Evolutionary conservation across 2,329 filamentous ascomycete genomes (phyloP), one percentile per base, ranked within the genome.

Genomic region (Chaetomiaceae sp.): DNA sequence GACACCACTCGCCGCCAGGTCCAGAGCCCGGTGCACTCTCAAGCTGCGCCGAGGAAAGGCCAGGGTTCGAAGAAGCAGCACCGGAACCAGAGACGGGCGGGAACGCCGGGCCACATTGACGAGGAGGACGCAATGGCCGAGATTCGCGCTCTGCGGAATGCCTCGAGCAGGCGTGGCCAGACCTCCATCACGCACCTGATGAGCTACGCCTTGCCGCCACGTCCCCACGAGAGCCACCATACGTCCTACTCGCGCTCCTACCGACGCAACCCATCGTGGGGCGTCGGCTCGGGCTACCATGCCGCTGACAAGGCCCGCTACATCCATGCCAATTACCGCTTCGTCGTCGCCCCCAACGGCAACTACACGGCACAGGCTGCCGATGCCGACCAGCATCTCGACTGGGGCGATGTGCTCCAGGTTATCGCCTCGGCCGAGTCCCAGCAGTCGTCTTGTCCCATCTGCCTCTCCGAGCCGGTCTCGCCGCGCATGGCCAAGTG

Each of bases 151-250:
- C 69, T 83, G 54, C 74, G 78, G 54, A 83, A 82, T 60, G 70
- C 79, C 12, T 77, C 75, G n/a, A 80, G 79, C 65, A 86, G 94
- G 55, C 89, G 94, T 64, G 94, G 94, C 50, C 92, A 96, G 71
- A 96, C 91, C 50, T 95, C 89, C 65, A 99, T 99, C 68, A 97
- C 94, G 37, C 94, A 99, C 71, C 75, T 99, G 53, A 88, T 99
- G 79, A 92, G 92, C 74, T 95, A 96, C 71, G 84, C 88, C 40
- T 76, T 90, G 19, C 88, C 91, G 20, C 84, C 88, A 38, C 83
- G 89, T 44, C 86, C 87, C 20, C 82, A 85, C 63, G 80, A 82
- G 62, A 75, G 76, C 47, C 68, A 75, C 53, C 73, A 78, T 51
- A 70, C 76, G 60, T 70, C 75, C 46, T 72, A 78, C 57, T 74